These are phyloP conservation scores for Pholiota adiposa DNA, from an alignment of 1,284 basidiomycete species.

Conservation along the genomic window DNA sequence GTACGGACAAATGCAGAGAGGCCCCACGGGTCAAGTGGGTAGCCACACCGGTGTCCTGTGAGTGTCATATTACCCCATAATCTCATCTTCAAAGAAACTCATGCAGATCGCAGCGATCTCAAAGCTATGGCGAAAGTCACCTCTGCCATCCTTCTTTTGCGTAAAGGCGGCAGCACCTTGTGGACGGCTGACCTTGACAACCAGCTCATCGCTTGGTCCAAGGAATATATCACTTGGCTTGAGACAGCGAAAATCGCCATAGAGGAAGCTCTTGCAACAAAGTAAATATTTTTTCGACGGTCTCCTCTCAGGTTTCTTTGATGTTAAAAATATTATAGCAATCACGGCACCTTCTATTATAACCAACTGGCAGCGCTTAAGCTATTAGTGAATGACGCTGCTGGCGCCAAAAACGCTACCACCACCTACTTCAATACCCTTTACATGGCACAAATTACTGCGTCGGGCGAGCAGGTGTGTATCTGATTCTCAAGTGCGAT, in stretches of 20 bases:
- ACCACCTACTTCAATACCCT: conserved; percentile 47
- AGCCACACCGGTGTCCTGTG: conserved; percentile 63
- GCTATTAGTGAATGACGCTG: conserved; percentile 47
- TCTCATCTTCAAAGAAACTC: background rate
- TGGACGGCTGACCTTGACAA: conserved; percentile 62
- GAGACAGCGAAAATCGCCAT: conserved; percentile 55
- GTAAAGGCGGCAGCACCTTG: conserved; percentile 49
- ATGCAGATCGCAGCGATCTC: conserved; percentile 45
- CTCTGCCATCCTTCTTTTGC: conserved; percentile 59
- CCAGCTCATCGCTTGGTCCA: conserved; percentile 56
- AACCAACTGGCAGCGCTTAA: conserved; percentile 54
- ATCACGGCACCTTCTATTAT: conserved; percentile 62
- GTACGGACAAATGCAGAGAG: conserved; percentile 68
- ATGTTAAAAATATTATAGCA: conserved; percentile 42
- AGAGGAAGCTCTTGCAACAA: conserved; percentile 50
- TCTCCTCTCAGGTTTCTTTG: background rate
- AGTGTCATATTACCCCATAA: conserved; percentile 24
- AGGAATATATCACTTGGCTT: conserved; percentile 58
- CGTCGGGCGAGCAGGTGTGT: conserved; percentile 52
- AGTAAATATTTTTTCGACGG: conserved; percentile 44
- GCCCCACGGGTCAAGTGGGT: conserved; percentile 56
- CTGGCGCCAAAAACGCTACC: conserved; percentile 45
- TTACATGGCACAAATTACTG: conserved; percentile 50
- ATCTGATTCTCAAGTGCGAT: background rate
- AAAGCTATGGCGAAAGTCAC: conserved; percentile 65